A percentile compares a stretch with the other conserved stretches of the same genome.
Conservation (phyloP, 371 early-diverging fungal species). For the Batkoa obscura region DNA sequence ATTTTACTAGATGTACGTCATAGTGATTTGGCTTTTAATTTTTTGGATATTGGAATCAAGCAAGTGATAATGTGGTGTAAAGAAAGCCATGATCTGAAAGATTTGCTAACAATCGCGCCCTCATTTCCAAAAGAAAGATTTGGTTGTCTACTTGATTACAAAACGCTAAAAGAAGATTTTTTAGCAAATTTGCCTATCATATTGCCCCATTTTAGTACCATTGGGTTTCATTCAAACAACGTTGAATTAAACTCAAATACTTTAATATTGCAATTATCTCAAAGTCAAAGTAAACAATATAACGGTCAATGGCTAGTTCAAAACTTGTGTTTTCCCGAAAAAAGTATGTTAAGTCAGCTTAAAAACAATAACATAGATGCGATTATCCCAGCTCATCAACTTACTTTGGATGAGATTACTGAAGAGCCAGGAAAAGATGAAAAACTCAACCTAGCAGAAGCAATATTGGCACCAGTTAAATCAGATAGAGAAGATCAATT, state of each 20-base stretch:
- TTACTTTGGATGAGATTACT: conserved; percentile 7
- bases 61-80: background rate
- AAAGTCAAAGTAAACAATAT: background rate
- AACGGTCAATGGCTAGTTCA: background rate
- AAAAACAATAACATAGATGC: background rate
- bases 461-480: conserved; percentile 34
- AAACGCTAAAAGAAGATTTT: background rate
- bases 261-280: background rate
- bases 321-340: background rate
- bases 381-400: conserved; percentile 10
- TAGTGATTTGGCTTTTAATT: too few species aligned
- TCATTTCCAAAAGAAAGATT: background rate
- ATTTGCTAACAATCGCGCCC: background rate
- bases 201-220: background rate
- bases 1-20: too few species aligned
- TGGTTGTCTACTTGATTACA: background rate
- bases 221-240: background rate
- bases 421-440: conserved; percentile 5
- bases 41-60: background rate
- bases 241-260: background rate
- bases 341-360: background rate
- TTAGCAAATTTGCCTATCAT: background rate
- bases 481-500: conserved; percentile 82
- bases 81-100: background rate
- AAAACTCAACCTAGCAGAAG: conserved; percentile 43